Conservation (phyloP, 1,139 yeast genomes). For the Zhuliangozyma blackwelliae region DNA sequence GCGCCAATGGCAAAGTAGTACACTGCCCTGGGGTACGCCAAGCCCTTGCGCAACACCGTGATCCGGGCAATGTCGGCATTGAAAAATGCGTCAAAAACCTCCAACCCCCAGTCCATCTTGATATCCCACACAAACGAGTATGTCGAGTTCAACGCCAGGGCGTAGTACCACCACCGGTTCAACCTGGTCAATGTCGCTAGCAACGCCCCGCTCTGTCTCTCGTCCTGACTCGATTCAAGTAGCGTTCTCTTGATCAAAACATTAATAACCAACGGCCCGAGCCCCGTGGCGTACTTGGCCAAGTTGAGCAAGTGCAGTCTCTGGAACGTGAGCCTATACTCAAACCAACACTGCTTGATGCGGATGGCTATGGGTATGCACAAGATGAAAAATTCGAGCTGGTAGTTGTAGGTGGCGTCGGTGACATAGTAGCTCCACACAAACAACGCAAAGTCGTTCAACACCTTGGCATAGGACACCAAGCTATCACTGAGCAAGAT, state of each 20-base stretch:
- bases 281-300: slow-evolving; percentile 64
- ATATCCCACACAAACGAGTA: slow-evolving; percentile 89
- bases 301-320: slow-evolving; percentile 62
- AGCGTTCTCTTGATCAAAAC: slow-evolving; percentile 29
- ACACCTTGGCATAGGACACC: slow-evolving; percentile 71
- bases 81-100: slow-evolving; percentile 36
- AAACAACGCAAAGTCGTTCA: slow-evolving; percentile 62
- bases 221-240: slow-evolving; percentile 5
- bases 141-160: slow-evolving; percentile 59
- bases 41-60: slow-evolving; percentile 6
- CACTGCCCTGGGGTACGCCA: slow-evolving; percentile 7
- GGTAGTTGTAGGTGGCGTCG: slow-evolving; percentile 21
- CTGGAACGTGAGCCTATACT: slow-evolving; percentile 51
- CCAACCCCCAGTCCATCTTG: slow-evolving; percentile 81
- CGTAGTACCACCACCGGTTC: slow-evolving; percentile 46
- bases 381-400: slow-evolving; percentile 47
- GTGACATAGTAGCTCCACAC: slow-evolving; percentile 28
- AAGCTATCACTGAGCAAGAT: slow-evolving; percentile 76
- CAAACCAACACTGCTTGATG: slow-evolving; percentile 75
- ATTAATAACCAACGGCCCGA: slow-evolving; percentile 57
- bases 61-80: slow-evolving; percentile 2
- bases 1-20: slow-evolving; percentile 54
- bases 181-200: slow-evolving; percentile 10
- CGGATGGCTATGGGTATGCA: slow-evolving; percentile 68
- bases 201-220: slow-evolving; percentile 9